Base-by-base conservation (phyloP, 495 filamentous ascomycete genomes). In the Thermothielavioides terrestris region DNA sequence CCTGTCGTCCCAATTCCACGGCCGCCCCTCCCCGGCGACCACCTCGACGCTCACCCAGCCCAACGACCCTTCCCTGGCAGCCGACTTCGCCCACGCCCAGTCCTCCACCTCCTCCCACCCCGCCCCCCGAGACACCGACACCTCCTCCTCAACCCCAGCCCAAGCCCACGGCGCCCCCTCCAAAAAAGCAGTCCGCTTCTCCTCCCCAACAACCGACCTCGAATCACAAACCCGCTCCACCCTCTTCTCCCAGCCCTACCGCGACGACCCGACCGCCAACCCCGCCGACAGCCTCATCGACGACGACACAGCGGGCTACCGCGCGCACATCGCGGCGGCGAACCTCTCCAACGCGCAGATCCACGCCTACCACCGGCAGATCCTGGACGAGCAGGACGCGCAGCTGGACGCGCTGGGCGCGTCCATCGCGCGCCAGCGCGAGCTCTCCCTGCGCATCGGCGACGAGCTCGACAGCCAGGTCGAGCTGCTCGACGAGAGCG, bases 381-480 rank as follows among this genome's bases (percentile, higher is more conserved):
- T 92, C 14, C 70, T 98, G 17, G 76, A 77, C 3, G 81, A 96
- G 47, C 94, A 97, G 63, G 92, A 98, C 61, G 86, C 89, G 50
- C 88, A 92, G 60, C 72, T 98, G n/a, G 92, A 97, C 63, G 69
- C 78, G 42, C 74, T 98, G 21, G 88, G 89, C 9, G 79, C 80
- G 54, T 87, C 81, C 47, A 95, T 98, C 56, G 79, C 84, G n/a
- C 82, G 91, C 41, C 92, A 97, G 67, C 77, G 94, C 42, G 88
- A 97, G 69, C 73, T 98, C 56, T 88, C 84, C 56, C 92, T 96
- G 62, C 87, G 89, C 72, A 98, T 98, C 61, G 92, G 92, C 21
- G 86, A 97, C 63, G 92, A 98, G 74, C 72, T 98, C 21, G 92
- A 98, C 52, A 81, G 80, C 53, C 92, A 98, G 61, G 86, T 92